Evolutionary conservation across 164 flowering plant genomes (phyloP), one percentile per base, ranked within the genome.

Genomic region (Stephania yunnanensis): DNA sequence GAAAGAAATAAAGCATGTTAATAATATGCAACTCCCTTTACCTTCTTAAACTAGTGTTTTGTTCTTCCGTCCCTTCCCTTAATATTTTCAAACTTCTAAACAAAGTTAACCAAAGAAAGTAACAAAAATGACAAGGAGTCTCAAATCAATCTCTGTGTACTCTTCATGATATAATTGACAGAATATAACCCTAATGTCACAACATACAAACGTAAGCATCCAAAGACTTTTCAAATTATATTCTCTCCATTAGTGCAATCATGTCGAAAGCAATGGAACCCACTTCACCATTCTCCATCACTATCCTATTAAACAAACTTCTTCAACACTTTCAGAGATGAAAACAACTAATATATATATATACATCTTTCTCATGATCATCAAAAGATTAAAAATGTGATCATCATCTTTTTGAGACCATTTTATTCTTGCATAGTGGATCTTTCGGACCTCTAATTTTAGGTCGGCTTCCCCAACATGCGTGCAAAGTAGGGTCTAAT

Each of bases 251-350:
- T 15, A 69, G 6, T 36, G 22, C n/a, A 44, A 45, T 45, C 46
- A 70, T n/a, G 20, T 44, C 29, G 6, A 70, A 46, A 70, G 55
- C 53, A 70, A 20, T 70, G 53, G 46, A 70, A 17, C 72, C 72
- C 72, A 70, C 72, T 70, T 70, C 52, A 45, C 48, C 55, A n/a
- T 5, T 70, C 10, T 1, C 46, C 6, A 68, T 36, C 71, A 11
- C 10, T 46, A 68, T 17, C 22, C 20, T 42, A 46, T 70, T 45
- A n/a, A 11, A 7, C 11, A 70, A 36, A 46, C 46, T 48, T 69
- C 44, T 69, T 10, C 53, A 44, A 8, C n/a, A 45, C 55, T 20
- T 44, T 70, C 53, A 70, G 4, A 44, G 53, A 70, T 45, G 64
- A 58, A 45, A 70, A 70, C 72, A 70, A 31, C 71, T 1, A 36